These are phyloP conservation scores for Solanum corneliomulleri DNA, from an alignment of 257 asterid species.

Conservation along the genomic window DNA sequence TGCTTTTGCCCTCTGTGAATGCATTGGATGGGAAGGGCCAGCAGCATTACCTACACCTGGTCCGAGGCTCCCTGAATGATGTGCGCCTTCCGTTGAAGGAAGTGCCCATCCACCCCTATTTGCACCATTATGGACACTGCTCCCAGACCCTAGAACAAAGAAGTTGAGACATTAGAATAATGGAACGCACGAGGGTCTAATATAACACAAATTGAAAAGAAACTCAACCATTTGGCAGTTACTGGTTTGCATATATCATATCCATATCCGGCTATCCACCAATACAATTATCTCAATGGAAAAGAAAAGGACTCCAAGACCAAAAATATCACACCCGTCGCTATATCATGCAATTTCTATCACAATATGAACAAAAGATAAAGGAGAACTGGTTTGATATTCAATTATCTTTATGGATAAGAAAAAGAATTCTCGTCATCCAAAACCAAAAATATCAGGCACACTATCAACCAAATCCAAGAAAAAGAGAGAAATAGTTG, in stretches of 20 bases:
- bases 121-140: constrained; percentile 13
- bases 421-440: neutral
- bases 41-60: constrained; percentile 4
- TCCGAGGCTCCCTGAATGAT: constrained; percentile 6
- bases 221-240: neutral
- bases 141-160: constrained; percentile 33
- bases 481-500: neutral
- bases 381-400: neutral
- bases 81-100: constrained; percentile 35
- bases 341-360: neutral
- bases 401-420: neutral
- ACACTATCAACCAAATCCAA: neutral
- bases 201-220: neutral
- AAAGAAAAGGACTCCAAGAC: neutral
- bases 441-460: neutral
- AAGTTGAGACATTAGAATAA: neutral
- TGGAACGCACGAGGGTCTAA: neutral
- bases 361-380: neutral
- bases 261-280: neutral
- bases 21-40: constrained; percentile 8
- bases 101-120: constrained; percentile 57
- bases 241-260: neutral
- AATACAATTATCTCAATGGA: neutral
- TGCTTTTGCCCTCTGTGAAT: constrained; percentile 4
- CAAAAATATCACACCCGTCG: neutral